phyloP scores from a whole-genome alignment of 768 basidiomycete species.

The Hydnum rufescens region DNA sequence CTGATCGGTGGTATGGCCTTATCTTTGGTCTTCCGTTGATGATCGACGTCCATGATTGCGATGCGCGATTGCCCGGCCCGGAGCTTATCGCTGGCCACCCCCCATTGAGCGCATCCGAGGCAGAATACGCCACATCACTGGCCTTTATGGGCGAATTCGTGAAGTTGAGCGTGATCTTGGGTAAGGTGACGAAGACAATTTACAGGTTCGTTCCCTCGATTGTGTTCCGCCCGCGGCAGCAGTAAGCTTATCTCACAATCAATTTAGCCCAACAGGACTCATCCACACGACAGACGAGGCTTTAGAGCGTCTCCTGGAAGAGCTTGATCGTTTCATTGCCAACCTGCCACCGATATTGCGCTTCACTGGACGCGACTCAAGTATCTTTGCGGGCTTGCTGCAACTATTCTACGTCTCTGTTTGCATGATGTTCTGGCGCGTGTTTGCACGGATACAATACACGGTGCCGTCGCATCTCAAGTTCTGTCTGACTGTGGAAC shows the following conservation, averaged over 20 bases:
- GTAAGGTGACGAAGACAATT: constrained; percentile 78
- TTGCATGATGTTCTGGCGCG: constrained; percentile 93
- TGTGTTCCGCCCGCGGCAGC: background rate
- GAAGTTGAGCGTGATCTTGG: constrained; percentile 76
- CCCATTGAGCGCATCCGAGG: constrained; percentile 17
- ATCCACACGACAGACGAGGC: constrained; percentile 68
- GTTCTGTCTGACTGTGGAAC: constrained; percentile 59
- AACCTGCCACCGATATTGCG: constrained; percentile 58
- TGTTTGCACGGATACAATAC: constrained; percentile 96
- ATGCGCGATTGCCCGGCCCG: constrained; percentile 78
- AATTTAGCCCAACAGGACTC: constrained; percentile 61
- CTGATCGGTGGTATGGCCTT: constrained; percentile 81
- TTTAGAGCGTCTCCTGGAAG: constrained; percentile 26
- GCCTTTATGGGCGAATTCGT: constrained; percentile 77
- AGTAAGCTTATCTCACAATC: constrained; percentile 4
- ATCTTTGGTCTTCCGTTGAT: constrained; percentile 87
- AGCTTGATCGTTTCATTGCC: constrained; percentile 40
- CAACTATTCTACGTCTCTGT: constrained; percentile 79
- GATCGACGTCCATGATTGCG: constrained; percentile 95
- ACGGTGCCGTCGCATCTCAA: constrained; percentile 77
- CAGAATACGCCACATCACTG: constrained; percentile 12
- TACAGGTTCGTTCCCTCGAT: constrained; percentile 39
- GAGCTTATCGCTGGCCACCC: constrained; percentile 43
- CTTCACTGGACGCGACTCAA: constrained; percentile 50
- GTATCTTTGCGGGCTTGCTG: constrained; percentile 40